Conservation (phyloP, 305 asterid genomes). For the Andrographis paniculata region DNA sequence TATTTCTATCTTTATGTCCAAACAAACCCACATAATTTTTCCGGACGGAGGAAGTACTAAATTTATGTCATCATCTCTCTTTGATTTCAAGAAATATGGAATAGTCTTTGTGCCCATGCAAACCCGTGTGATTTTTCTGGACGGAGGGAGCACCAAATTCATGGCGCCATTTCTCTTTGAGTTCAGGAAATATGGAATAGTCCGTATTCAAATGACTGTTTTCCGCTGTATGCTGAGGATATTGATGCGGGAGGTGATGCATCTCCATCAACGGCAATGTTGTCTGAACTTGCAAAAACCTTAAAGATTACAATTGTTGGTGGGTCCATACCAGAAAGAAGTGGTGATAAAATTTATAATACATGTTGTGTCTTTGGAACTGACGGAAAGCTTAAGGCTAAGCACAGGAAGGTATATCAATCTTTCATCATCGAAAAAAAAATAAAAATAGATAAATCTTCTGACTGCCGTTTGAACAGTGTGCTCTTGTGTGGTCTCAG, state of each 20-base stretch:
- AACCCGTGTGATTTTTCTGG: too few relatives aligned
- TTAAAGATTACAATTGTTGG: conserved; percentile 69
- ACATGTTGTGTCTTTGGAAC: conserved; percentile 74
- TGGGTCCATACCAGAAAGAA: conserved; percentile 77
- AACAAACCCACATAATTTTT: too few relatives aligned
- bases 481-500: conserved; percentile 12
- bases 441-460: too few relatives aligned
- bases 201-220: conserved; percentile 77
- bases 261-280: conserved; percentile 80
- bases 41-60: too few relatives aligned
- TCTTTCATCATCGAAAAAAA: too few relatives aligned
- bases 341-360: conserved; percentile 63
- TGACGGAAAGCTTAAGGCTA: conserved; percentile 65
- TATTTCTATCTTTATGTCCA: too few relatives aligned
- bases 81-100: conserved; percentile 73
- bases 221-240: conserved; percentile 82
- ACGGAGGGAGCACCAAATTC: neutral
- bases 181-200: conserved; percentile 86
- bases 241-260: conserved; percentile 60
- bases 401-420: conserved; percentile 65
- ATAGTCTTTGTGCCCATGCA: conserved; percentile 78
- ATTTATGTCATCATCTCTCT: neutral
- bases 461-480: too few relatives aligned
- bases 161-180: conserved; percentile 10
- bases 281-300: conserved; percentile 57